Evolutionary conservation across 2,329 filamentous ascomycete genomes (phyloP).

Genomic region (Leptodontidium sp.): DNA sequence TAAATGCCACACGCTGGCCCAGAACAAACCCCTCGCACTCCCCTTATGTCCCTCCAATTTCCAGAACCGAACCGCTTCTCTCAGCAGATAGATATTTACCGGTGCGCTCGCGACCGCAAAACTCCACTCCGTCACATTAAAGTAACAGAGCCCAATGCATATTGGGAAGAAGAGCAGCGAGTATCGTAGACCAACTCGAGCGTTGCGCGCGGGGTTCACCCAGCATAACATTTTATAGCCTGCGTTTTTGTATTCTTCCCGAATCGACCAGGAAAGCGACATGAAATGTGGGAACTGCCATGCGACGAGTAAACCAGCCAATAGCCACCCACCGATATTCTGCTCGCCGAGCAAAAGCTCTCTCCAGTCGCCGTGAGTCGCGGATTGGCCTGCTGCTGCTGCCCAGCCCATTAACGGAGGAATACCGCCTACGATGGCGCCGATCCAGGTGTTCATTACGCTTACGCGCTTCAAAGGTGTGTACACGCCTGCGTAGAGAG

Average conservation of each 20-base stretch:
- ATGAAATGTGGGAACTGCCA: slow-evolving; percentile 99
- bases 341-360: slow-evolving; percentile 78
- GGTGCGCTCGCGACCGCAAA: slow-evolving; percentile 83
- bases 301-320: slow-evolving; percentile 84
- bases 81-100: slow-evolving; percentile 85
- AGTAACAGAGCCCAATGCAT: slow-evolving; percentile 80
- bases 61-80: slow-evolving; percentile 85
- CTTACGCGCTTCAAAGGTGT: slow-evolving; percentile 91
- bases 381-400: slow-evolving; percentile 88
- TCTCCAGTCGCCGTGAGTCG: slow-evolving; percentile 77
- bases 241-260: slow-evolving; percentile 83
- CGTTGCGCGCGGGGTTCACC: slow-evolving; percentile 86
- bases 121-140: slow-evolving; percentile 83
- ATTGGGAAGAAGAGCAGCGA: slow-evolving; percentile 86
- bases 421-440: slow-evolving; percentile 90
- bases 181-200: slow-evolving; percentile 87
- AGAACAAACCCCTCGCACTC: slow-evolving; percentile 86
- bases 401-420: slow-evolving; percentile 98
- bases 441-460: slow-evolving; percentile 92
- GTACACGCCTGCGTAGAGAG: slow-evolving; percentile 89
- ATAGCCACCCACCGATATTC: slow-evolving; percentile 83
- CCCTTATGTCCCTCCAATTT: slow-evolving; percentile 78
- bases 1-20: slow-evolving; percentile 97
- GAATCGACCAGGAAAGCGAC: slow-evolving; percentile 86
- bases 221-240: slow-evolving; percentile 81